Conservation (phyloP, 2,329 filamentous ascomycete genomes). For the Ceratocystis albifundus region DNA sequence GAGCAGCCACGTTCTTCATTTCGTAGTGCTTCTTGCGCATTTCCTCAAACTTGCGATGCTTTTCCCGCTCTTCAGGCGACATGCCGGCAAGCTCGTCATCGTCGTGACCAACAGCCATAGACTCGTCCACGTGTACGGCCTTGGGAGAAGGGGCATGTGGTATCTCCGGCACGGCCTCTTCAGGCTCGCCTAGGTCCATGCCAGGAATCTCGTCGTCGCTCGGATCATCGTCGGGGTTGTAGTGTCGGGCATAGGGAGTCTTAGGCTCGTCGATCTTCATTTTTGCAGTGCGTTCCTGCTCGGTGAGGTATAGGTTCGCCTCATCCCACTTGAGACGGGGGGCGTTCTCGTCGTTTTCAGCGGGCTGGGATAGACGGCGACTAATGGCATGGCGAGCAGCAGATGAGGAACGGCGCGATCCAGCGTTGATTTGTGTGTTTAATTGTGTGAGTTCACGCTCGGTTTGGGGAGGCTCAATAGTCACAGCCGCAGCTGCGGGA, state of each 20-base stretch:
- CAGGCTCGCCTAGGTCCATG: slow-evolving; percentile 83
- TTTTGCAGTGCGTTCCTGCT: slow-evolving; percentile 86
- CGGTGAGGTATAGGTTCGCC: slow-evolving; percentile 90
- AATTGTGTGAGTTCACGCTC: slow-evolving; percentile 85
- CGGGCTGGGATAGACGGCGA: slow-evolving; percentile 40
- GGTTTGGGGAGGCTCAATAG: slow-evolving; percentile 37
- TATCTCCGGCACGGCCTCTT: slow-evolving; percentile 53
- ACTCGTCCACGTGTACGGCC: slow-evolving; percentile 64
- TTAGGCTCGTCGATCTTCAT: slow-evolving; percentile 99
- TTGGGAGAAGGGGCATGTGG: slow-evolving; percentile 37
- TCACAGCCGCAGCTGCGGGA: slow-evolving; percentile 36
- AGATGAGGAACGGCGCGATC: slow-evolving; percentile 69
- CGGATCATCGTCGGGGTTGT: slow-evolving; percentile 80
- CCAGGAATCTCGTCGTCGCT: slow-evolving; percentile 87
- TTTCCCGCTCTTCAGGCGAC: slow-evolving; percentile 66
- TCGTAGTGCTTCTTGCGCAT: slow-evolving; percentile 95
- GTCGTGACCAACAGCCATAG: slow-evolving; percentile 43
- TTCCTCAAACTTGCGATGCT: slow-evolving; percentile 84
- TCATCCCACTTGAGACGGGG: slow-evolving; percentile 96
- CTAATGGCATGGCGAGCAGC: slow-evolving; percentile 38
- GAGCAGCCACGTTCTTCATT: slow-evolving; percentile 85
- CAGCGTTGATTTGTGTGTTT: slow-evolving; percentile 91
- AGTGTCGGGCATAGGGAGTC: slow-evolving; percentile 87
- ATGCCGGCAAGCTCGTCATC: slow-evolving; percentile 44
- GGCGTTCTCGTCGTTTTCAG: slow-evolving; percentile 30